These are phyloP conservation scores for Boletus tomentosulus DNA, from an alignment of 768 basidiomycete species.

Conservation along the genomic window DNA sequence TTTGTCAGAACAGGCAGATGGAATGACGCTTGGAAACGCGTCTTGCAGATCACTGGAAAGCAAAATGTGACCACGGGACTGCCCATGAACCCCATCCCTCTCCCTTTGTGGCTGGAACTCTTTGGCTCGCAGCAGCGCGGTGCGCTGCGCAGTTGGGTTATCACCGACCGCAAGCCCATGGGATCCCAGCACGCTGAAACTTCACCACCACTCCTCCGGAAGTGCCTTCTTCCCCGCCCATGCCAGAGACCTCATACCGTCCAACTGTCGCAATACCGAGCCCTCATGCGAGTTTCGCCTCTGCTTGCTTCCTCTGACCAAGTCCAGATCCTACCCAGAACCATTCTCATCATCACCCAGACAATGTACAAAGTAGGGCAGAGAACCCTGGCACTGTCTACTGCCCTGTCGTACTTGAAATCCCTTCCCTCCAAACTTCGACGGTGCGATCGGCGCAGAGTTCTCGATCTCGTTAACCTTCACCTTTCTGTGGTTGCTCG, in stretches of 20 bases:
- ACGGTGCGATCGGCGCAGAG: constrained; percentile 30
- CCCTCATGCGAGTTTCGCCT: constrained; percentile 42
- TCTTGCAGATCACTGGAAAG: constrained; percentile 22
- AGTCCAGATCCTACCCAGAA: constrained; percentile 37
- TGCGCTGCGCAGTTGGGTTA: constrained; percentile 23
- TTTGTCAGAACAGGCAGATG: constrained; percentile 53
- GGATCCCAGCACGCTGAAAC: background rate
- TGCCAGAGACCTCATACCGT: constrained; percentile 7
- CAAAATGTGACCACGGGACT: constrained; percentile 3
- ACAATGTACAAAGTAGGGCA: constrained; percentile 43
- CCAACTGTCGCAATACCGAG: constrained; percentile 30
- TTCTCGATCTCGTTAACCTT: constrained; percentile 49
- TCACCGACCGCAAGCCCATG: background rate
- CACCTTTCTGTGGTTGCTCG: constrained; percentile 38
- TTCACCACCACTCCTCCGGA: background rate
- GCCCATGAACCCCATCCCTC: constrained; percentile 29
- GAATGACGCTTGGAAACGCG: constrained; percentile 52
- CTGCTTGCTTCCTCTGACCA: constrained; percentile 32
- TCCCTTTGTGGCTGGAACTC: constrained; percentile 61
- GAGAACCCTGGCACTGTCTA: constrained; percentile 36
- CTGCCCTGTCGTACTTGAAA: constrained; percentile 48
- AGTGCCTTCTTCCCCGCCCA: constrained; percentile 15
- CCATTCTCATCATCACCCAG: constrained; percentile 43
- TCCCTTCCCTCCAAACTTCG: constrained; percentile 43
- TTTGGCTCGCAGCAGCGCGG: constrained; percentile 42